A percentile compares a stretch with the other conserved stretches of the same genome.
Evolutionary conservation across 768 basidiomycete genomes (phyloP).

Genomic region (Suillus cothurnatus): DNA sequence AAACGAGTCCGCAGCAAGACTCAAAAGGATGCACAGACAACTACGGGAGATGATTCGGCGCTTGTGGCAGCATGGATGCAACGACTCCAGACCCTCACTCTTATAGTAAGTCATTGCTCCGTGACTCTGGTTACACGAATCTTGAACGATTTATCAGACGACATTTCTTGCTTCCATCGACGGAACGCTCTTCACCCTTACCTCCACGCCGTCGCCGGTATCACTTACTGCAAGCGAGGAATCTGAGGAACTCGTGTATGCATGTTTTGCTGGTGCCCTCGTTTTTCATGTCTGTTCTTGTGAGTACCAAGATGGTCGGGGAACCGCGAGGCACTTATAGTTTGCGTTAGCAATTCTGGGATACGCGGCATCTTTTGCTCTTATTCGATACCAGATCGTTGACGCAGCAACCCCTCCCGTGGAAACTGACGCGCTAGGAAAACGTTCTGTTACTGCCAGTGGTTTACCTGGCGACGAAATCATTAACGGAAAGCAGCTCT

Average conservation of each 20-base stretch:
- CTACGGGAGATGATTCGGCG: slow-evolving; percentile 14
- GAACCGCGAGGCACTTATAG: neutral
- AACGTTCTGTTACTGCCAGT: too few species aligned
- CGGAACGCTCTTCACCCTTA: slow-evolving; percentile 7
- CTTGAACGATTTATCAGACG: slow-evolving; percentile 19
- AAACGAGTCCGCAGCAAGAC: neutral
- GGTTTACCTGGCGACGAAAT: neutral
- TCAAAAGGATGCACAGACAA: neutral
- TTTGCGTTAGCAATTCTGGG: slow-evolving; percentile 25
- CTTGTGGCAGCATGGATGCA: slow-evolving; percentile 28
- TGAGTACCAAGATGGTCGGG: slow-evolving; percentile 13
- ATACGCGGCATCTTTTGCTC: slow-evolving; percentile 29
- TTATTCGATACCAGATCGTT: slow-evolving; percentile 27
- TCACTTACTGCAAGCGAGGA: neutral
- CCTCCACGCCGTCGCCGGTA: too few species aligned
- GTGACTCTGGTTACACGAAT: neutral
- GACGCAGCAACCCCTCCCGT: slow-evolving; percentile 11
- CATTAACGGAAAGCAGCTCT: neutral
- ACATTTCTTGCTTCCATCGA: slow-evolving; percentile 32
- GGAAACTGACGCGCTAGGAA: neutral
- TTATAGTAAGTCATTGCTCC: slow-evolving; percentile 21
- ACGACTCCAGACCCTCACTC: slow-evolving; percentile 29
- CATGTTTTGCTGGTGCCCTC: slow-evolving; percentile 33
- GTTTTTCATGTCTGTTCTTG: slow-evolving; percentile 33
- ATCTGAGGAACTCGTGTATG: slow-evolving; percentile 28